Evolutionary conservation across 2,329 filamentous ascomycete genomes (phyloP).

Genomic region (Fusarium lyarnte): DNA sequence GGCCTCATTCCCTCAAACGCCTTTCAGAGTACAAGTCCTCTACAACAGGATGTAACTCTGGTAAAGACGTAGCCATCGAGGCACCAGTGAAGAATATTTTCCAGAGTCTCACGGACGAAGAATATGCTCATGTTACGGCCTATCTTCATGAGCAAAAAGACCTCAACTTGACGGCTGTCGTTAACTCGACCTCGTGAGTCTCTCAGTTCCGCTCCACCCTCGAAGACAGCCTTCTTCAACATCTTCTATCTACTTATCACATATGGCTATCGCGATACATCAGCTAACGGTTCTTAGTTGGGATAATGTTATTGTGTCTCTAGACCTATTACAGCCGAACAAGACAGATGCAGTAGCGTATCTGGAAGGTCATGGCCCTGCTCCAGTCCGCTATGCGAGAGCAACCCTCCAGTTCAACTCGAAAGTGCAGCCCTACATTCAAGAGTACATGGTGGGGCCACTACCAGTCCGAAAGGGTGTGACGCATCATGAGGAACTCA

Average conservation of each 20-base stretch:
- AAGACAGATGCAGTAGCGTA: conserved; percentile 59
- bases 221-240: background rate
- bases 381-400: conserved; percentile 55
- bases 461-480: conserved; percentile 44
- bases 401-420: conserved; percentile 46
- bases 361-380: conserved; percentile 50
- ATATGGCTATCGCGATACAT: accelerated
- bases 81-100: conserved; percentile 21
- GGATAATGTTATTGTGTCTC: conserved; percentile 31
- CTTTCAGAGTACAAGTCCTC: background rate
- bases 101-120: conserved; percentile 19
- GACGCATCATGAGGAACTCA: conserved; percentile 50
- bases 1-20: conserved; percentile 19
- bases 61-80: background rate
- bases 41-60: background rate
- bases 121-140: conserved; percentile 25
- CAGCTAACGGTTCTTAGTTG: background rate
- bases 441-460: conserved; percentile 58
- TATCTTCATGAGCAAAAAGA: conserved; percentile 21
- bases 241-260: background rate
- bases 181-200: conserved; percentile 31
- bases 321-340: conserved; percentile 56
- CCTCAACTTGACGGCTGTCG: conserved; percentile 27
- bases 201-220: background rate
- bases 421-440: conserved; percentile 41